These are phyloP conservation scores for Paraglomus occultum DNA, from an alignment of 192 early-diverging fungal species.

Conservation along the genomic window DNA sequence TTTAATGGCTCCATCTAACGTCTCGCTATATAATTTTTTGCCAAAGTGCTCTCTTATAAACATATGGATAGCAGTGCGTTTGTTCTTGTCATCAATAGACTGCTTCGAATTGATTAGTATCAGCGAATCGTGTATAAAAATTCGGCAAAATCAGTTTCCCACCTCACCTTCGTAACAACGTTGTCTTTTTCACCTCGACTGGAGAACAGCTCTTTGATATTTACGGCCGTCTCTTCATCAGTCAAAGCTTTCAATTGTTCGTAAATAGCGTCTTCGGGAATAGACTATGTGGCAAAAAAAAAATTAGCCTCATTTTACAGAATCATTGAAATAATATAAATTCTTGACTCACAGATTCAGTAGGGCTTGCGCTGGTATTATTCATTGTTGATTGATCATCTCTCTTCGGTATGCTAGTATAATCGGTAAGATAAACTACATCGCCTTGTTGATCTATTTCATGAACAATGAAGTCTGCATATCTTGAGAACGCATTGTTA, in stretches of 20 bases:
- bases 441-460: constrained; percentile 76
- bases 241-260: constrained; percentile 9
- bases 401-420: background rate
- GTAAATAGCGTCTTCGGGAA: background rate
- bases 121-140: background rate
- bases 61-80: constrained; percentile 54
- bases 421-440: constrained; percentile 63
- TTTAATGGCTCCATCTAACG: constrained; percentile 41
- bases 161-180: no score
- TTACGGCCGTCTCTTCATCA: constrained; percentile 9
- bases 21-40: constrained; percentile 47
- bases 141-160: background rate
- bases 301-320: background rate
- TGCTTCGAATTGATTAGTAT: constrained; percentile 13
- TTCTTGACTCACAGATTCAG: constrained; percentile 25
- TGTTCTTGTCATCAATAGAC: constrained; percentile 49
- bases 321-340: background rate
- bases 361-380: background rate
- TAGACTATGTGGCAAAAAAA: background rate
- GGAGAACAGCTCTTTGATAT: no score
- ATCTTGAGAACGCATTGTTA: constrained; percentile 46
- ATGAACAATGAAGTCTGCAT: constrained; percentile 89
- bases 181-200: background rate
- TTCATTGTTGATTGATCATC: background rate
- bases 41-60: constrained; percentile 50